Evolutionary conservation across 2,329 filamentous ascomycete genomes (phyloP).

Genomic region (Arthrobotrys megalospora): DNA sequence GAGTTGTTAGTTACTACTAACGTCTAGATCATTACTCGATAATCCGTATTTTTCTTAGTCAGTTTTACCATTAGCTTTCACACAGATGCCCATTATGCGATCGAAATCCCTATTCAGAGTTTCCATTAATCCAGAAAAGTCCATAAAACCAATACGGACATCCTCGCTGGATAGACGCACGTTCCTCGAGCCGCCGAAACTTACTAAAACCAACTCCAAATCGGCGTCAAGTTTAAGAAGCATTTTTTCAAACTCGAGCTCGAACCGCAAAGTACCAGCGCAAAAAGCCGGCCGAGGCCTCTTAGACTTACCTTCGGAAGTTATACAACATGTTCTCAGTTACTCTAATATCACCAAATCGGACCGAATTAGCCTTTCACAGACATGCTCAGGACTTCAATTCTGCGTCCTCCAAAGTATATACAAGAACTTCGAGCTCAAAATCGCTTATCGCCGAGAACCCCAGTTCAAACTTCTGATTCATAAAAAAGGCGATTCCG

Average conservation of each 20-base stretch:
- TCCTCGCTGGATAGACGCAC: conserved; percentile 21
- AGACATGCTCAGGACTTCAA: conserved; percentile 38
- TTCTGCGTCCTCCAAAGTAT: conserved; percentile 27
- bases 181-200: conserved; percentile 17
- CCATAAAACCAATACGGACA: conserved; percentile 10
- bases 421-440: conserved; percentile 46
- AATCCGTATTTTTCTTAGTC: neutral
- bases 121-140: conserved; percentile 19
- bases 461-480: conserved; percentile 35
- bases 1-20: neutral
- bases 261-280: neutral
- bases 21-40: conserved; percentile 1
- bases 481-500: conserved; percentile 14
- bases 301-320: conserved; percentile 31
- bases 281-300: conserved; percentile 12
- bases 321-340: conserved; percentile 33
- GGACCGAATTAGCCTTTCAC: conserved; percentile 36
- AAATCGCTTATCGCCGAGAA: conserved; percentile 22
- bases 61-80: neutral
- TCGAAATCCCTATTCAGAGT: conserved; percentile 29
- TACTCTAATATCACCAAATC: conserved; percentile 22
- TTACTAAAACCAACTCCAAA: conserved; percentile 2
- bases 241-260: conserved; percentile 20
- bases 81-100: conserved; percentile 15
- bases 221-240: conserved; percentile 14